A percentile compares a stretch with the other conserved stretches of the same genome.
Evolutionary conservation across 495 filamentous ascomycete genomes (phyloP).

Genomic region (Astrothelium macrocarpum): DNA sequence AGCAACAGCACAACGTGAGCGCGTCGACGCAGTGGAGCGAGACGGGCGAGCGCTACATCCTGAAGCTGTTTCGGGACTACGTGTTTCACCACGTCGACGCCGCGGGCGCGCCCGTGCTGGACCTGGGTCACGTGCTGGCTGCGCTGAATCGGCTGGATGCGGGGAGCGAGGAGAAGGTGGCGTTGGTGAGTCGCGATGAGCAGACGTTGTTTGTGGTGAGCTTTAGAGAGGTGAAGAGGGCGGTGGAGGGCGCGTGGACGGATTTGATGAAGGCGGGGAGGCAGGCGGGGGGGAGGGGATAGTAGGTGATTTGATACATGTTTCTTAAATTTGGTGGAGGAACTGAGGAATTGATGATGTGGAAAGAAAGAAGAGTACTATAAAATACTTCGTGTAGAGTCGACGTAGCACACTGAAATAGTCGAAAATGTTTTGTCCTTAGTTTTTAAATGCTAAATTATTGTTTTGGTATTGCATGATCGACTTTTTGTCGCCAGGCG

Average conservation of each 20-base stretch:
- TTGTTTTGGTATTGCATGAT: too few species aligned
- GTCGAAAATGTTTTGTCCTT: neutral
- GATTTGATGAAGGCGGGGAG: constrained; percentile 56
- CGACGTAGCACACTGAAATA: neutral
- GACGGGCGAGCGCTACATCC: constrained; percentile 76
- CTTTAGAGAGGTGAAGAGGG: constrained; percentile 79
- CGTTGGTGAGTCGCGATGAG: constrained; percentile 78
- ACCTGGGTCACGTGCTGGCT: constrained; percentile 73
- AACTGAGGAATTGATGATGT: too few species aligned
- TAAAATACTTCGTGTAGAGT: neutral
- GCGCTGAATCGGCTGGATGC: constrained; percentile 90
- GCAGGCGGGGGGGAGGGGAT: constrained; percentile 4
- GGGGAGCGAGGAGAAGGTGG: constrained; percentile 75
- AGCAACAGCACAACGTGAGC: too few species aligned
- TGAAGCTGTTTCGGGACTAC: constrained; percentile 93
- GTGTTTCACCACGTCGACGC: constrained; percentile 91
- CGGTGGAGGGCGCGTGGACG: constrained; percentile 65
- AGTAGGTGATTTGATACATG: neutral
- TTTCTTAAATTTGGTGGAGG: neutral
- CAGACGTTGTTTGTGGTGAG: constrained; percentile 75
- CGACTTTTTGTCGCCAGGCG: too few species aligned
- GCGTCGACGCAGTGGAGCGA: constrained; percentile 78
- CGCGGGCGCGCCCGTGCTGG: constrained; percentile 66
- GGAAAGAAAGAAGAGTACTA: neutral
- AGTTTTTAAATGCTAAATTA: too few species aligned